Conservation (phyloP, 371 early-diverging fungal genomes). For the Rhizopus sp. region DNA sequence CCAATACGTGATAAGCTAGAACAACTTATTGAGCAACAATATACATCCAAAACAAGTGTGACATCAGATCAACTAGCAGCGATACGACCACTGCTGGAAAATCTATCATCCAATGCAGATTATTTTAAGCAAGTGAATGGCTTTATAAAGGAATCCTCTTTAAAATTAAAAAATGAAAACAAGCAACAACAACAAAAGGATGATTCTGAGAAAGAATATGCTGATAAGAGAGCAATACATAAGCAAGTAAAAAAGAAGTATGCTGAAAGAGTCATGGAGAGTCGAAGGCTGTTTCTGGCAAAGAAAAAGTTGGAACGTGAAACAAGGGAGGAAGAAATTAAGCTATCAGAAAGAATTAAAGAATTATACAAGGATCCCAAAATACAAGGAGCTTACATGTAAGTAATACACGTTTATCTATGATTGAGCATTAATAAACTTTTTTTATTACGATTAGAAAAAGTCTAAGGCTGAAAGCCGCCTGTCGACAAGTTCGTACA, state of each 20-base stretch:
- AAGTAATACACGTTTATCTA: neutral
- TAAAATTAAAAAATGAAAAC: neutral
- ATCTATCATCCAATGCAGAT: neutral
- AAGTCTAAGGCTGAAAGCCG: slow-evolving; percentile 20
- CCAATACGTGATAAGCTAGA: slow-evolving; percentile 15
- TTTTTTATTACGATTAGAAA: slow-evolving; percentile 11
- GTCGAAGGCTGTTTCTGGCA: neutral
- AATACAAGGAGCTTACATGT: slow-evolving; percentile 13
- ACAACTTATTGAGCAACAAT: slow-evolving; percentile 3
- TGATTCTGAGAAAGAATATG: neutral
- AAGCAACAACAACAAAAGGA: neutral
- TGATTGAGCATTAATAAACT: neutral
- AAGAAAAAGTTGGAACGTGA: slow-evolving; percentile 7
- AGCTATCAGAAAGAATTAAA: slow-evolving; percentile 6
- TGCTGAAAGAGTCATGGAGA: neutral
- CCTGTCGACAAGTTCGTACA: slow-evolving; percentile 12
- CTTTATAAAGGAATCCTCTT: neutral
- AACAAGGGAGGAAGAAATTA: slow-evolving; percentile 6
- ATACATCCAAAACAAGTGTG: neutral
- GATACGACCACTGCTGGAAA: neutral
- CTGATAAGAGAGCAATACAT: neutral
- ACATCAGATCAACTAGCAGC: slow-evolving; percentile 2
- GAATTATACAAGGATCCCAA: slow-evolving; percentile 8
- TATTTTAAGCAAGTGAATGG: neutral
- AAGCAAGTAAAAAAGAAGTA: neutral